Percentiles rank a stretch among this genome's conserved stretches.
Evolutionary conservation across 176 grass and related monocot genomes (phyloP).

Genomic region (Oropetium thomaeum): DNA sequence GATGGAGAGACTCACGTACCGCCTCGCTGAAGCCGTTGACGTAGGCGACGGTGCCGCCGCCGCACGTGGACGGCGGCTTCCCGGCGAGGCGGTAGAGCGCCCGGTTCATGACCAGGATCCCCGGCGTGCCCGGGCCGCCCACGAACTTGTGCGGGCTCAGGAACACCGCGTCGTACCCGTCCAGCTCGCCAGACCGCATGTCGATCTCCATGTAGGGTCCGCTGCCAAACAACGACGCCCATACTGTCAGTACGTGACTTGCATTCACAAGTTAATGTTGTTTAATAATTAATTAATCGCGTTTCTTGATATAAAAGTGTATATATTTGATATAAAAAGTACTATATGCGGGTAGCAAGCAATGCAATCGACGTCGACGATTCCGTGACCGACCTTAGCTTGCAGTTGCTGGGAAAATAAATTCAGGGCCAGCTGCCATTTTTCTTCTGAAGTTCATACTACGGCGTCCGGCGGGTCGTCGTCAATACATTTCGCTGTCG

Average conservation of each 20-base stretch:
- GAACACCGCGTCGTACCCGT: slow-evolving; percentile 88
- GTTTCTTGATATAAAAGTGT: not conserved
- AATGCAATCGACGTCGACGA: not conserved
- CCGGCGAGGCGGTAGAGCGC: slow-evolving; percentile 57
- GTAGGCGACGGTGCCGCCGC: slow-evolving; percentile 78
- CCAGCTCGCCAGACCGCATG: slow-evolving; percentile 59
- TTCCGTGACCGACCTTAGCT: no score
- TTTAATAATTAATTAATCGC: not conserved
- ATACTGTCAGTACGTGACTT: not conserved
- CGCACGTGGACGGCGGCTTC: slow-evolving; percentile 57
- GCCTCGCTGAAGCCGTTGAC: slow-evolving; percentile 60
- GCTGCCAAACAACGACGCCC: not conserved
- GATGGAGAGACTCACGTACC: not conserved
- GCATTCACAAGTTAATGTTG: not conserved
- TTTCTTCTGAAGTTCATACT: slow-evolving; percentile 11
- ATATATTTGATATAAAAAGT: not conserved
- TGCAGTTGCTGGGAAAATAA: not conserved
- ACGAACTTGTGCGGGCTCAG: slow-evolving; percentile 92
- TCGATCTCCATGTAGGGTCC: slow-evolving; percentile 84
- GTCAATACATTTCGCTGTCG: slow-evolving; percentile 40
- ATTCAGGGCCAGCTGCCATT: not conserved
- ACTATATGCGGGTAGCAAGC: not conserved
- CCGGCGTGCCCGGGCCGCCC: slow-evolving; percentile 71
- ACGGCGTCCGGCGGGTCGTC: no score
- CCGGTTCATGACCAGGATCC: slow-evolving; percentile 71